Base-by-base conservation (phyloP, 1,284 basidiomycete genomes). In the Sporisorium reilianum region DNA sequence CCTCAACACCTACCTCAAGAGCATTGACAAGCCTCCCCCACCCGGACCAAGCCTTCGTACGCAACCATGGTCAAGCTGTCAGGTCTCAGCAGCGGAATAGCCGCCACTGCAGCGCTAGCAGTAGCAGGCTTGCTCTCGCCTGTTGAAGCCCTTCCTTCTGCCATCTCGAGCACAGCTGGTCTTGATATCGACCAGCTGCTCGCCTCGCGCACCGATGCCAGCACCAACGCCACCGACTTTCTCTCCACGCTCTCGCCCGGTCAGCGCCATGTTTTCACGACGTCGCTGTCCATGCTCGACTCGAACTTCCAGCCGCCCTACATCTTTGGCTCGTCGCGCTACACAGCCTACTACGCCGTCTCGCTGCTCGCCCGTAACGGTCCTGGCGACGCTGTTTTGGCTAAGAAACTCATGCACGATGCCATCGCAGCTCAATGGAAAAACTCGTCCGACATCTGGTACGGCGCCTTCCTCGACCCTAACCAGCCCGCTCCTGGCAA, bases 271-370 rank as follows among this genome's bases (percentile, higher is more conserved):
- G 65, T 67, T 30, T 67, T 67, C 25, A 26, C 59, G 23, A 50
- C 26, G 14, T 49, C 59, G 38, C 34, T 67, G 28, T 42, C 40
- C 45, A 62, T 67, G 58, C 40, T 67, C 10, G 65, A 67, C 25
- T 34, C 49, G 32, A 67, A 62, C 55, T 67, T 62, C 44, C 59
- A 67, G 41, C 59, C 65, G 8, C 65, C 65, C 7, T 67, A 41
- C 59, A 57, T 67, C 40, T 69, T 69, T 50, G 66, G 32, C 11
- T 69, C 66, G 9, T 64, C 66, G 25, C 60, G 66, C 34, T 69
- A 69, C 61, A 64, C 60, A 0, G 66, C 61, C 28, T 69, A 69
- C 60, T 69, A 69, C 25, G 66, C 66, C 25, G 60, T 69, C 23
- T 64, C 66, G 32, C 51, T 69, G 9, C 61, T 69, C 2, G 66